A percentile compares a stretch with the other conserved stretches of the same genome.
Conservation (phyloP, 176 grass and related monocot species). For the Zea mays region Zm-B73-REFERENCE-NAM-5.0 NC_050097.1:30421001-30421500, state of each 20-base stretch:
- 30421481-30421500: constrained; percentile 62
- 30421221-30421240: background rate
- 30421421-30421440: constrained; percentile 1
- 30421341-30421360: background rate
- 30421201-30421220: background rate
- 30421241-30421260: background rate
- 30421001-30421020: background rate
- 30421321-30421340: background rate
- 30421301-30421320: background rate
- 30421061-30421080: background rate
- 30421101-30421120: background rate
- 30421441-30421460: constrained; percentile 47
- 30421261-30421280: background rate
- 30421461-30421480: constrained; percentile 63
- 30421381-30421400: background rate
- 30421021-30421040: background rate
- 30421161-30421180: background rate
- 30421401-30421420: background rate
- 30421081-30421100: background rate
- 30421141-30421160: background rate
- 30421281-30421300: background rate
- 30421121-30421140: constrained; percentile 1
- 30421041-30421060: background rate
- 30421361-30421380: background rate
- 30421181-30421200: no score